These are phyloP conservation scores for Cinnamomum micranthum DNA, from an alignment of 164 flowering plant species.

Conservation along the genomic window DNA sequence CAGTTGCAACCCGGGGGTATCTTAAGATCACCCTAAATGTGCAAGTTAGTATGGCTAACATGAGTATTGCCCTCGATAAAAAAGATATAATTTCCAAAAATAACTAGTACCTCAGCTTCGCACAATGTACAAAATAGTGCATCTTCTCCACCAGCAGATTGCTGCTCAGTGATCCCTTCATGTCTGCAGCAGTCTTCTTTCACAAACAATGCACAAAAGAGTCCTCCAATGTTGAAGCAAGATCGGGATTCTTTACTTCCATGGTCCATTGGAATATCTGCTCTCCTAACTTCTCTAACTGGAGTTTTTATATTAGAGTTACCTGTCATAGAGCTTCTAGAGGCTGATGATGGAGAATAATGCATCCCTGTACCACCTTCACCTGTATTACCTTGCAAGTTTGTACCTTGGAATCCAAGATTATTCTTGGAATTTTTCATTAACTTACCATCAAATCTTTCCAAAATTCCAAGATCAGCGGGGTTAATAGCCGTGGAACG, in stretches of 20 bases:
- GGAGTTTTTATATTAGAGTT: constrained; percentile 57
- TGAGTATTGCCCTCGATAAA: not conserved
- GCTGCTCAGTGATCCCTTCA: constrained; percentile 42
- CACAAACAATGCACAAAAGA: constrained; percentile 69
- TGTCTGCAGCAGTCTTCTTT: constrained; percentile 74
- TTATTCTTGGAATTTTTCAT: constrained; percentile 18
- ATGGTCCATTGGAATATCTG: constrained; percentile 19
- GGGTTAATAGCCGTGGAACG: constrained; percentile 94
- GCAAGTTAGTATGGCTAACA: not conserved
- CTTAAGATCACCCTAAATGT: not conserved
- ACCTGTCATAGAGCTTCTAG: constrained; percentile 56
- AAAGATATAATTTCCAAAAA: too few relatives aligned
- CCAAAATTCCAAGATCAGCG: constrained; percentile 90
- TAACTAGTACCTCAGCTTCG: constrained; percentile 76
- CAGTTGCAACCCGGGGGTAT: not conserved
- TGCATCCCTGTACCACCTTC: constrained; percentile 27
- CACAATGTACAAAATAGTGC: constrained; percentile 96
- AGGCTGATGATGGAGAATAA: constrained; percentile 63
- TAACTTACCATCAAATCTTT: constrained; percentile 33
- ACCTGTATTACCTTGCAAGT: constrained; percentile 26
- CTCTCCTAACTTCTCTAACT: constrained; percentile 28
- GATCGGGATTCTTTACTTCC: constrained; percentile 29
- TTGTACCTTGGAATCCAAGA: constrained; percentile 28
- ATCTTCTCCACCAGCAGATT: constrained; percentile 49
- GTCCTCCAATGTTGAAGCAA: constrained; percentile 35